Base-by-base conservation (phyloP, 2,329 filamentous ascomycete genomes). In the Penicillium crustosum region DNA sequence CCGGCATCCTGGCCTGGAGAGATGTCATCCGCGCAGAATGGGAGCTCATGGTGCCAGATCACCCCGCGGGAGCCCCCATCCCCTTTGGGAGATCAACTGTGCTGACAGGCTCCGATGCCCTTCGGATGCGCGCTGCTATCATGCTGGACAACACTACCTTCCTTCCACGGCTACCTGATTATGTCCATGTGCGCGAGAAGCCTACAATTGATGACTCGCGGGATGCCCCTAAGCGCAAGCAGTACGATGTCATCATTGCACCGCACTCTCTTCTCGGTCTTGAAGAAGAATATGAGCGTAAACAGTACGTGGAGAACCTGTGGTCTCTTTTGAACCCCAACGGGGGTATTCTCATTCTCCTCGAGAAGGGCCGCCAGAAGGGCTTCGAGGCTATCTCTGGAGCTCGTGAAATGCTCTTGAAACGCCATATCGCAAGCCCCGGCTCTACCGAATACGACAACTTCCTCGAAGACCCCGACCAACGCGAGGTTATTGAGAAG, bases 381-480 rank as follows among this genome's bases (percentile, higher is more conserved):
- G 94, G 94, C 0, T 99, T 99, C 65, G 94, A 97, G 73, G 90
- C 91, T 15, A 86, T 99, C 41, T 93, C 91, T 12, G 89, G 89
- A 48, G 92, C 93, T 6, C 87, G 94, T 49, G 83, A 92, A 42
- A 86, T 90, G 59, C 79, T 99, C 0, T 80, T 97, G 0, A 84
- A 89, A 60, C 86, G 89, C 44, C 87, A 90, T 70, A 89, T 96
- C 55, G 66, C 73, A 3, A 86, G 86, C 15, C 87, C 88, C 0
- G 80, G 78, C 3, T 78, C 80, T 13, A 76, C 77, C 10, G 68
- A 74, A 12, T 74, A 79, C 33, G 76, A 78, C 55, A 62, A 71
- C 41, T 61, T 78, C 31, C 62, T 69, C 0, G 68, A 76, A n/a
- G 69, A 71, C 2, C 63, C 70, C 2, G 62, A 61, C 4, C 67